Base-by-base conservation (phyloP, 345 rosid species). In the Bruguiera sexangula region DNA sequence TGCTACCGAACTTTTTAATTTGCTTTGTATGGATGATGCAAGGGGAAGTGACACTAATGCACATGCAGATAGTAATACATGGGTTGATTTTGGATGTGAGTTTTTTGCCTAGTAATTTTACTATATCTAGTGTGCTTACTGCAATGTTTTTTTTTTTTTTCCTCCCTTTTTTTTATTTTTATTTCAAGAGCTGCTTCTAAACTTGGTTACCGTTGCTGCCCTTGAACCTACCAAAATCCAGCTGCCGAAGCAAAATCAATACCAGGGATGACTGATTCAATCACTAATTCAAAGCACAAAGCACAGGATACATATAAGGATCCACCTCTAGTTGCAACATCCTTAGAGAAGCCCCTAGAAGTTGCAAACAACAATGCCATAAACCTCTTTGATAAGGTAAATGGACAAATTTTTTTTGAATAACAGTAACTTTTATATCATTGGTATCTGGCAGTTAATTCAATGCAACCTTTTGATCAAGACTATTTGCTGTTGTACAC, bases 311-410 rank as follows among this genome's bases (percentile, higher is more conserved):
- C 78, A 48, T 66, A 57, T 69, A 34, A 32, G 34, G 62, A 54
- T 63, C 57, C 76, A 50, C 50, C 73, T 13, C 19, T 48, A 30
- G 29, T 59, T n/a, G 57, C 81, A 51, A 57, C 79, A 51, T 48
- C 71, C 74, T 52, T 61, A 64, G 87, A 74, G 76, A 78, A 75
- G 65, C 85, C 90, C 31, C 83, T 78, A 73, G 88, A 85, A 74
- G 96, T 89, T 72, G 82, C 84, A 55, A 92, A 84, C 76, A 86
- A 81, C 66, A 93, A 92, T 82, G 85, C 86, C 52, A 86, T 90
- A 92, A 87, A 92, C 78, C 92, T 90, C 53, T 95, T 90, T 81
- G 98, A 91, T 78, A 92, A 91, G 97, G 99, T 87, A 81, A 37
- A 43, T 64, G 46, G 26, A 55, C 27, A 26, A 13, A 24, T 21